Evolutionary conservation across 805 yeast species (phyloP).

Genomic region (Candida takata): DNA sequence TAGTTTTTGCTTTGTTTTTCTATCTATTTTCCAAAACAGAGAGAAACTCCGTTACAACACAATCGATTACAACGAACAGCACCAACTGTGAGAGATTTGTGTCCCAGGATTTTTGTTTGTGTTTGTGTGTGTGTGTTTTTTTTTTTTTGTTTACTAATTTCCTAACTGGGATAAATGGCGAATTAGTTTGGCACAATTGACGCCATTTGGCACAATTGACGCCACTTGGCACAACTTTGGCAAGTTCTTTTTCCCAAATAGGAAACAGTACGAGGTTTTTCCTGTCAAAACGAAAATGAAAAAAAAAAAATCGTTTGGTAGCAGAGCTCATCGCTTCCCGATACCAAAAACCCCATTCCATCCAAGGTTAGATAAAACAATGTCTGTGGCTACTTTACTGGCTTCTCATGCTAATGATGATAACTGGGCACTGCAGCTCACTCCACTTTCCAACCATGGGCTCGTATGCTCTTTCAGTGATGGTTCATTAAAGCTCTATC

Average conservation of each 20-base stretch:
- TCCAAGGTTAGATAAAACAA: conserved; percentile 4
- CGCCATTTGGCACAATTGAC: background rate
- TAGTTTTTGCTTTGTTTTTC: too few relatives aligned
- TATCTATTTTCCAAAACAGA: too few relatives aligned
- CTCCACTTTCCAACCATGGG: conserved; percentile 26
- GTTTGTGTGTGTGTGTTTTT: conserved; percentile 6
- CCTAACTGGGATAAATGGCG: conserved; percentile 5
- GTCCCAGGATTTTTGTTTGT: background rate
- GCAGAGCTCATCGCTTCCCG: too few relatives aligned
- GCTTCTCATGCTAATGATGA: conserved; percentile 27
- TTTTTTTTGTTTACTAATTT: conserved; percentile 12
- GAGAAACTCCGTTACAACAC: too few relatives aligned
- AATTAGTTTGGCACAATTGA: background rate
- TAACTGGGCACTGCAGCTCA: conserved; percentile 46
- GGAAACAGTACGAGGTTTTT: conserved; percentile 1
- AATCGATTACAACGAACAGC: too few relatives aligned
- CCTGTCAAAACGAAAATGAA: too few relatives aligned
- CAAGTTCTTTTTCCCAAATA: background rate
- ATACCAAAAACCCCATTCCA: too few relatives aligned
- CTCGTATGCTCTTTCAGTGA: conserved; percentile 41
- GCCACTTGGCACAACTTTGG: background rate
- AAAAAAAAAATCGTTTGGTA: too few relatives aligned
- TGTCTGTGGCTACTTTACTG: conserved; percentile 19
- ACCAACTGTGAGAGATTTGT: too few relatives aligned
- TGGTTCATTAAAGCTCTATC: conserved; percentile 39